These are phyloP conservation scores for Cytospora piceicola DNA, from an alignment of 2,329 filamentous ascomycete species.

Conservation along the genomic window DNA sequence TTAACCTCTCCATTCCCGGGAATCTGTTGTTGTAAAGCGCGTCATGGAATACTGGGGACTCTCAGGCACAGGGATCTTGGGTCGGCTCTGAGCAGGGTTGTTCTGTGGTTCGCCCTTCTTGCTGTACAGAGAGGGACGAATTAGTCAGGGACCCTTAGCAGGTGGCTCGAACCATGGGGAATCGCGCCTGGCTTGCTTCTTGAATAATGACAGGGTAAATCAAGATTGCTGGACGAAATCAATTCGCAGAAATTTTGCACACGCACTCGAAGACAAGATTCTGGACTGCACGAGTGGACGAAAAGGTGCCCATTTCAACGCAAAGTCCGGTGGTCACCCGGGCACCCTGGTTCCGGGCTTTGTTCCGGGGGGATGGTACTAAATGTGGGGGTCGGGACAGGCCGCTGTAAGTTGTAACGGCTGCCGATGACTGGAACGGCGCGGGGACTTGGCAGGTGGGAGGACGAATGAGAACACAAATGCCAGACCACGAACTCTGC, in stretches of 20 bases:
- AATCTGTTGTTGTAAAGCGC: background rate
- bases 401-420: background rate
- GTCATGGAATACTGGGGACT: conserved; percentile 18
- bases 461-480: background rate
- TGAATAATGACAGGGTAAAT: background rate
- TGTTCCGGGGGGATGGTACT: background rate
- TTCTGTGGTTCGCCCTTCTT: background rate
- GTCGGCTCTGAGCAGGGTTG: background rate
- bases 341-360: background rate
- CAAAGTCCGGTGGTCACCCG: background rate
- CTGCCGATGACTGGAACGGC: background rate
- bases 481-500: background rate
- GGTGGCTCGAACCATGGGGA: background rate
- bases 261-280: background rate
- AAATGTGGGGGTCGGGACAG: background rate
- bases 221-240: background rate
- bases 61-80: conserved; percentile 9
- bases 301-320: background rate
- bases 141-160: background rate
- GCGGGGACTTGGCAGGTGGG: background rate
- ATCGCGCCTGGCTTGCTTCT: background rate
- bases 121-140: background rate
- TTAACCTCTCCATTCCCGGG: too few species aligned
- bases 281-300: background rate
- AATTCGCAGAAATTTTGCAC: background rate